Percentiles rank a stretch among this genome's conserved stretches.
Conservation (phyloP, 208 protist species). For the Leptomonas pyrrhocoris region DNA sequence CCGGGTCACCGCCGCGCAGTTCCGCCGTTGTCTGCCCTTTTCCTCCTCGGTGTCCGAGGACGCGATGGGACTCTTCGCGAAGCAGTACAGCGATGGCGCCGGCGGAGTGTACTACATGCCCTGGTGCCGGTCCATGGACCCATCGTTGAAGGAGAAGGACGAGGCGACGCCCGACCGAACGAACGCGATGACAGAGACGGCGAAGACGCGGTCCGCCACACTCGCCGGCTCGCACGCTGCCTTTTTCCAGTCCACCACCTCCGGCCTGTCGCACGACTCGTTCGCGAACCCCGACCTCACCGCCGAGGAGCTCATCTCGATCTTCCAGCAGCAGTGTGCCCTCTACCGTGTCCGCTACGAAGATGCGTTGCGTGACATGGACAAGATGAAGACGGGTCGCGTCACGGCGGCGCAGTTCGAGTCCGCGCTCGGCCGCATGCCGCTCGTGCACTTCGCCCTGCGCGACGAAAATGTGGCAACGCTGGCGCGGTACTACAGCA, state of each 20-base stretch:
- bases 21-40: conserved; percentile 73
- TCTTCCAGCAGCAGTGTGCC: conserved; percentile 71
- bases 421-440: conserved; percentile 75
- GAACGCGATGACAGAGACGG: neutral
- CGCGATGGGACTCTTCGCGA: conserved; percentile 54
- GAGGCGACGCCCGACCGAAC: neutral
- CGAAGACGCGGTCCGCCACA: neutral
- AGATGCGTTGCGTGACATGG: conserved; percentile 83
- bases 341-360: conserved; percentile 82
- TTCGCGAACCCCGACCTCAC: conserved; percentile 43
- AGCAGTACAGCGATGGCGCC: conserved; percentile 75
- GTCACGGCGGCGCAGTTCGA: conserved; percentile 84
- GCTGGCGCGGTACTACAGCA: conserved; percentile 68
- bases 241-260: conserved; percentile 2
- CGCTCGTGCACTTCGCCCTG: conserved; percentile 78
- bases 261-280: conserved; percentile 18
- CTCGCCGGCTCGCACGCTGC: neutral
- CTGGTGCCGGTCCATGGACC: conserved; percentile 79
- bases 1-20: conserved; percentile 69
- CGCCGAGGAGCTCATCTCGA: conserved; percentile 51
- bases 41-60: conserved; percentile 16
- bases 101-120: conserved; percentile 76
- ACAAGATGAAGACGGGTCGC: conserved; percentile 80
- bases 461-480: conserved; percentile 63
- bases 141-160: conserved; percentile 20